A percentile compares a stretch with the other conserved stretches of the same genome.
Conservation (phyloP, 768 basidiomycete genomes). For the Russula dissimulans region DNA sequence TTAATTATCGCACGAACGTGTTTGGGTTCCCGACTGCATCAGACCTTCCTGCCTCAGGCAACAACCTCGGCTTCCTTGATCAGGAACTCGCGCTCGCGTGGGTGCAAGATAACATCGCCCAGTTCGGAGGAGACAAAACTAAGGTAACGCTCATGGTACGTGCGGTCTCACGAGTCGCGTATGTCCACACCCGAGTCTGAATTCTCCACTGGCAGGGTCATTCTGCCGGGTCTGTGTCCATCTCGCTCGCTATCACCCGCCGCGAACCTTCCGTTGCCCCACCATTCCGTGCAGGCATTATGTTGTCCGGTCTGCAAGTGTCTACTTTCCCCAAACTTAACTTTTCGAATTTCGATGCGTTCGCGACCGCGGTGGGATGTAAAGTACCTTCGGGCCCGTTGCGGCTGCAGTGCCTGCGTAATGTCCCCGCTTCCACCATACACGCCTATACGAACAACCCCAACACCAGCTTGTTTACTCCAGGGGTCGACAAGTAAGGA, state of each 20-base stretch:
- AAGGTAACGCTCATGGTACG: constrained; percentile 31
- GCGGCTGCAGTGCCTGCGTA: constrained; percentile 22
- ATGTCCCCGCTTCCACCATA: constrained; percentile 20
- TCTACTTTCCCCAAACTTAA: background rate
- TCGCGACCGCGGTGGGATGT: constrained; percentile 16
- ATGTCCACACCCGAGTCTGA: background rate
- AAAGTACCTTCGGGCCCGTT: constrained; percentile 17
- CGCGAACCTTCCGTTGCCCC: background rate
- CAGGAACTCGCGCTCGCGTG: constrained; percentile 34
- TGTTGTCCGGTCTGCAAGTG: background rate
- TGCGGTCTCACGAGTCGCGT: constrained; percentile 9
- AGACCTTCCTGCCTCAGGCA: background rate
- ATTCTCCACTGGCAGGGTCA: constrained; percentile 1
- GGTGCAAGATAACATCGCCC: constrained; percentile 51
- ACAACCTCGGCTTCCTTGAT: constrained; percentile 9
- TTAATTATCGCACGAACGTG: constrained; percentile 13
- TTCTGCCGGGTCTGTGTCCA: background rate
- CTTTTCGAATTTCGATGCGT: constrained; percentile 1
- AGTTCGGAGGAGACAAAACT: constrained; percentile 51
- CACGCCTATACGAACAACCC: constrained; percentile 12
- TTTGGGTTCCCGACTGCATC: constrained; percentile 8
- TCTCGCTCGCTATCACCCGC: constrained; percentile 6
- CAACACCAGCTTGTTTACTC: background rate
- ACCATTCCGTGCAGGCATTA: constrained; percentile 11
- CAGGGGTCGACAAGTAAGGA: constrained; percentile 5